Evolutionary conservation across 495 filamentous ascomycete genomes (phyloP), one percentile per base, ranked within the genome.

Genomic region (Cairneyella variabilis): DNA sequence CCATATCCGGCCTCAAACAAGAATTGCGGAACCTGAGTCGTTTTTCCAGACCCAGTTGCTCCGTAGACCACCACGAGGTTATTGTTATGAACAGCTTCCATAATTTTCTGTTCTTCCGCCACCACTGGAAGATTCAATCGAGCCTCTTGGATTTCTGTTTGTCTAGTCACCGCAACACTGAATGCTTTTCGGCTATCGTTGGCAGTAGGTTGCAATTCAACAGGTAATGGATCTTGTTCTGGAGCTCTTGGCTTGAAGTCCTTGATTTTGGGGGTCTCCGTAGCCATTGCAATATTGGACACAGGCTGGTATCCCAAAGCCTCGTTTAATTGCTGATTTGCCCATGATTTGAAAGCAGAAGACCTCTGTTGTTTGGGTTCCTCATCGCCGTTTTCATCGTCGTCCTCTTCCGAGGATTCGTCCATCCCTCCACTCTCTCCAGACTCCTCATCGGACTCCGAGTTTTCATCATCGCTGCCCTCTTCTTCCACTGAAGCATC

Each of bases 21-120:
- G 56, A 98, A 97, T 66, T 98, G 93, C 2, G 93, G 93, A 9
- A 97, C 80, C 66, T 98, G 93, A 0, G 93, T 98, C 0, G 95
- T 98, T 65, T 98, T 98, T 65, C 93, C 93, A 60, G 89, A 95
- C 65, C 93, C 93, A 49, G 93, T 98, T 9, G 91, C 84, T 66
- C 95, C 93, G 69, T 90, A 97, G n/a, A 98, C 83, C 16, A 98
- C 86, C 0, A 96, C 85, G 0, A 84, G 79, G 40, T 90, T 75
- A 66, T 95, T 88, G 62, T 91, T 89, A 64, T 95, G 82, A 16
- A 97, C 90, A 3, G 91, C 90, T 73, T 98, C 93, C 93, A 98
- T 98, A 20, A 98, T 95, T 60, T 87, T 91, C 61, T 97, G 93
- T 64, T 98, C 93, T 63, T 97, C 93, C 1, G 88, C 87, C 23